phyloP scores from a whole-genome alignment of 169 alveolate species.

The Plasmodium gallinaceum region DNA sequence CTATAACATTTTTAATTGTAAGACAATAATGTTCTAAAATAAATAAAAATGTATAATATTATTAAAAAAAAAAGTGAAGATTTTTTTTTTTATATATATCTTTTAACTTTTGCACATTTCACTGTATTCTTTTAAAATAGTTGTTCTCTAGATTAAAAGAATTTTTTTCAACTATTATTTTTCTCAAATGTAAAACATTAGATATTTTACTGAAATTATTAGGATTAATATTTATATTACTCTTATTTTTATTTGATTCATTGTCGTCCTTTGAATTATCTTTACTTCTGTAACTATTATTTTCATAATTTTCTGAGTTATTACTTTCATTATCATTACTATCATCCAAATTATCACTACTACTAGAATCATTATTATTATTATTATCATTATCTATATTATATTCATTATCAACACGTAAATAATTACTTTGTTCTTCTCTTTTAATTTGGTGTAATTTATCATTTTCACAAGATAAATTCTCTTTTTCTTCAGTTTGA shows the following conservation, averaged over 20 bases:
- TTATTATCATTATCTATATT: not conserved
- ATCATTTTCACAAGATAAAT: not conserved
- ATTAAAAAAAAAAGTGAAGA: not conserved
- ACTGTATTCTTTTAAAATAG: constrained; percentile 52
- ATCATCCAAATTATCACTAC: not conserved
- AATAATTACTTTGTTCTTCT: constrained; percentile 1
- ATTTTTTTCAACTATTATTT: constrained; percentile 60
- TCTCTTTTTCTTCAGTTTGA: not conserved
- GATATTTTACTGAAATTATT: constrained; percentile 28
- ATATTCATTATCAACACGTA: not conserved
- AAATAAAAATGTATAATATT: not conserved
- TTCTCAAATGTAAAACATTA: constrained; percentile 37
- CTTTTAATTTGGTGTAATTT: constrained; percentile 8
- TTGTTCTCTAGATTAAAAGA: constrained; percentile 43
- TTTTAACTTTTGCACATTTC: constrained; percentile 30
- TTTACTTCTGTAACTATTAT: not conserved
- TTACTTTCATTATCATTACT: not conserved
- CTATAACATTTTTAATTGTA: too few relatives aligned
- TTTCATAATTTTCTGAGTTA: not conserved
- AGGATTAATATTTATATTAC: not conserved
- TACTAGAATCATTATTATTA: not conserved
- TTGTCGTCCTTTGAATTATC: not conserved
- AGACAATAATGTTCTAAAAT: too few relatives aligned
- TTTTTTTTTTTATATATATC: not conserved
- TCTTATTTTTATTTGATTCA: not conserved